Percentiles rank a stretch among this genome's conserved stretches.
phyloP scores from a whole-genome alignment of 306 rosid genomes.

The Quercus glauca region DNA sequence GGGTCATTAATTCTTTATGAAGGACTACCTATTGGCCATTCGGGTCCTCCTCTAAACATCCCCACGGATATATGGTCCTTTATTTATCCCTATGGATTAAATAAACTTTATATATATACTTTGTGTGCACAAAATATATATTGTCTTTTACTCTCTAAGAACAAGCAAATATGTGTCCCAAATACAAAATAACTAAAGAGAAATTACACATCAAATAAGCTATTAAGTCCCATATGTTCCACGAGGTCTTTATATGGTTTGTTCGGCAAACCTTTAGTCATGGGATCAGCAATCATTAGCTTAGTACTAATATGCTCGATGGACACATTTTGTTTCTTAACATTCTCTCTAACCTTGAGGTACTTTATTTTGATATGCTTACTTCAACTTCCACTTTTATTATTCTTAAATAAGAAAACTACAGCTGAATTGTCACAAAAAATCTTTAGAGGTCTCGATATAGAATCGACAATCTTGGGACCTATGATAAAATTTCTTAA shows the following conservation, averaged over 20 bases:
- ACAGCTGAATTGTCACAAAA: not conserved
- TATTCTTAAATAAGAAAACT: not conserved
- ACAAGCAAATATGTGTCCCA: too few species aligned
- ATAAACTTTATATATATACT: too few species aligned
- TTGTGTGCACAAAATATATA: too few species aligned
- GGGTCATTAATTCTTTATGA: too few species aligned
- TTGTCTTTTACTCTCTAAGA: too few species aligned
- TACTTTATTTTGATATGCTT: not conserved
- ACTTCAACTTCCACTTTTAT: not conserved
- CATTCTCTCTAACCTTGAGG: not conserved
- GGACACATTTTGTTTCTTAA: not conserved
- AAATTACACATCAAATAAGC: not conserved
- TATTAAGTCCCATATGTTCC: not conserved
- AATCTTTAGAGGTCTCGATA: not conserved
- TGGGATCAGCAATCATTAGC: not conserved
- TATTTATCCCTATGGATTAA: too few species aligned
- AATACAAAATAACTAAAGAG: too few species aligned
- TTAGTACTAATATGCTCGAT: not conserved
- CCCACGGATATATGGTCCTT: too few species aligned
- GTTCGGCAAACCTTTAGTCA: not conserved
- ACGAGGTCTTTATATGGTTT: not conserved
- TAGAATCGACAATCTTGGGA: too few species aligned
- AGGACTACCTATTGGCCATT: too few species aligned
- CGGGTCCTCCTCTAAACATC: too few species aligned
- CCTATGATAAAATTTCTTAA: too few species aligned